Evolutionary conservation across 2,329 filamentous ascomycete species (phyloP), one percentile per base, ranked within the genome.

Genomic region (Hysterium pulicare): DNA sequence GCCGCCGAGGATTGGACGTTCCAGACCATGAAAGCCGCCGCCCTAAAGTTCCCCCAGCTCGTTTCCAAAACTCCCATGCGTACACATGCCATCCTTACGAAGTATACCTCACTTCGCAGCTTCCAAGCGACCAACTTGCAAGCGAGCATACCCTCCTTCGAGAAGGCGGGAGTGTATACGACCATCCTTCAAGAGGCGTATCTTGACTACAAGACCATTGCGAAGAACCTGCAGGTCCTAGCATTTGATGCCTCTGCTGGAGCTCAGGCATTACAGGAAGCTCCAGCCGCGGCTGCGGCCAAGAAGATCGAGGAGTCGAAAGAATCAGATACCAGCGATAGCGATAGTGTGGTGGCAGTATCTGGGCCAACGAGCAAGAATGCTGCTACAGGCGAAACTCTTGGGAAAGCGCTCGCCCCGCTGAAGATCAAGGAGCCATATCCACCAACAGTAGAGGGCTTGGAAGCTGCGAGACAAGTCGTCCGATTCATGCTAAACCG

Each of bases 1-100:
- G 43, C 41, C 17, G 50, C 49, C 23, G 47, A n/a, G n/a, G n/a
- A n/a, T n/a, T 61, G 58, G 58, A 44, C 50, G 28, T 55, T 61
- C 17, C n/a, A 28, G n/a, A 28, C 26, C 8, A 8, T 28, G n/a
- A 28, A 28, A 8, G 26, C 8, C 4, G 52, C 46, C 3, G 58
- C 58, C 3, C 48, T 51, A 5, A 38, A 41, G 13, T 61, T 61
- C 26, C 58, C 58, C 3, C 47, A 57, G 24, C 41, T 54, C 5
- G 52, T 61, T 2, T 47, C 48, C 10, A 47, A 36, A 8, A 51
- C 47, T 23, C 51, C 58, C 3, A 53, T 58, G 41, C 40, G 53
- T 38, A 59, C 48, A 21, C 53, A 53, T 23, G 56, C 58, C n/a
- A 49, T 62, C 6, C 33, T 62, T 11, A 59, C 58, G 2, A 52